A percentile compares a stretch with the other conserved stretches of the same genome.
Conservation (phyloP, 345 rosid genomes). For the Eucalyptus victrix region DNA sequence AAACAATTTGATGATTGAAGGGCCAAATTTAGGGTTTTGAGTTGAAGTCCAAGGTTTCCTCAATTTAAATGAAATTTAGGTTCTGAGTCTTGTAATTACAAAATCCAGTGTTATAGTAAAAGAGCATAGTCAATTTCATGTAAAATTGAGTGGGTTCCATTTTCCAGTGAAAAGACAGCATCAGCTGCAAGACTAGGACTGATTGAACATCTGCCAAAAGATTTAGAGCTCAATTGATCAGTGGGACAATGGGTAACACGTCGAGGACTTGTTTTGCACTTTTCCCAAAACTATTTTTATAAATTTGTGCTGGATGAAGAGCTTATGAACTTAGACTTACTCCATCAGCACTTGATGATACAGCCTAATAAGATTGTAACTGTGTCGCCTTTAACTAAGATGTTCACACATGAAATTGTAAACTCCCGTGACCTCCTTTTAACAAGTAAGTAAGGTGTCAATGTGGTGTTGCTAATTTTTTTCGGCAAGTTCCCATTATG, state of each 20-base stretch:
- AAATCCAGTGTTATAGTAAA: background rate
- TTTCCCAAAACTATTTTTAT: background rate
- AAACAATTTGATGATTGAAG: background rate
- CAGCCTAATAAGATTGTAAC: background rate
- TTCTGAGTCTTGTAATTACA: background rate
- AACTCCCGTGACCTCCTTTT: background rate
- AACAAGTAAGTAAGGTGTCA: background rate
- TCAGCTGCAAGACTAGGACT: background rate
- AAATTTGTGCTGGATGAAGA: background rate
- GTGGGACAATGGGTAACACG: too few species aligned
- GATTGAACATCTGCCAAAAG: background rate
- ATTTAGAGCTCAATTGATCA: too few species aligned
- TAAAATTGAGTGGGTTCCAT: background rate
- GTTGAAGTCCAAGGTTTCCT: background rate
- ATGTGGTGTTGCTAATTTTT: background rate
- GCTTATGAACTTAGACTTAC: background rate
- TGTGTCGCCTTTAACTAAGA: background rate
- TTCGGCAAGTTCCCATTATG: background rate
- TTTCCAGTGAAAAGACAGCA: background rate
- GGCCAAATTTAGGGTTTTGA: background rate
- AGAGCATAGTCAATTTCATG: background rate
- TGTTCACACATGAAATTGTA: background rate
- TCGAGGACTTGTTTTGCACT: too few species aligned
- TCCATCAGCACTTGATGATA: background rate
- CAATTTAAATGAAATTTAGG: background rate